phyloP scores from a whole-genome alignment of 2,329 filamentous ascomycete species.

The Colletotrichum ledebouriae region DNA sequence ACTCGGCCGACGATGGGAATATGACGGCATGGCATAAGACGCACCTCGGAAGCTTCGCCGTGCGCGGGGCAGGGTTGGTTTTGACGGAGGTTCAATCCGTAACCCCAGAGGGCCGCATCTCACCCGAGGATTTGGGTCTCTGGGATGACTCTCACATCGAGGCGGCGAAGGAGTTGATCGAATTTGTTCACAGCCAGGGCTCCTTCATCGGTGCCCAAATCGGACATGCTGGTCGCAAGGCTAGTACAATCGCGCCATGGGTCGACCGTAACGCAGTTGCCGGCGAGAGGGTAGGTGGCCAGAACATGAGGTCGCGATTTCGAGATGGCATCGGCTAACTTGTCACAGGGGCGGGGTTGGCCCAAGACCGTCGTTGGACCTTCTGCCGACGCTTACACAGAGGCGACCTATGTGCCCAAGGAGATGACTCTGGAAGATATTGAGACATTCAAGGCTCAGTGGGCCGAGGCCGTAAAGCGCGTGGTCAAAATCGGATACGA shows the following conservation, averaged over 20 bases:
- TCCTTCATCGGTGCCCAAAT: no score
- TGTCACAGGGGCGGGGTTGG: slow-evolving; percentile 53
- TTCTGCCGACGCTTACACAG: slow-evolving; percentile 44
- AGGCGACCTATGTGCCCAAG: slow-evolving; percentile 47
- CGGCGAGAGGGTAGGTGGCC: slow-evolving; percentile 57
- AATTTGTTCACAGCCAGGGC: no score
- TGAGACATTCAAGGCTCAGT: slow-evolving; percentile 71
- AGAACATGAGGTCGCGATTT: slow-evolving; percentile 52
- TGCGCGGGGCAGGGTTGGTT: slow-evolving; percentile 68
- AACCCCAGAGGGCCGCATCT: slow-evolving; percentile 77
- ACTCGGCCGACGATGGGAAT: slow-evolving; percentile 57
- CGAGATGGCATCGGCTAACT: neutral
- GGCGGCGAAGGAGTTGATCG: slow-evolving; percentile 55
- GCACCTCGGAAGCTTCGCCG: slow-evolving; percentile 55
- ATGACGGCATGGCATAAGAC: slow-evolving; percentile 59
- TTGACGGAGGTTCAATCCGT: slow-evolving; percentile 80
- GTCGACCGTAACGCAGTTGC: no score
- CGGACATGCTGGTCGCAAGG: no score
- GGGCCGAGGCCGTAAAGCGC: slow-evolving; percentile 64
- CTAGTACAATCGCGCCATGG: no score
- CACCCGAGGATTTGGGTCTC: slow-evolving; percentile 75
- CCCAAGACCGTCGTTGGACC: slow-evolving; percentile 54
- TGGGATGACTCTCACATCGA: slow-evolving; percentile 81
- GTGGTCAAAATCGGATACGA: slow-evolving; percentile 76
- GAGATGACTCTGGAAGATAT: slow-evolving; percentile 79